Base-by-base conservation (phyloP, 345 rosid species). In the Euphorbia pulcherrima region DNA sequence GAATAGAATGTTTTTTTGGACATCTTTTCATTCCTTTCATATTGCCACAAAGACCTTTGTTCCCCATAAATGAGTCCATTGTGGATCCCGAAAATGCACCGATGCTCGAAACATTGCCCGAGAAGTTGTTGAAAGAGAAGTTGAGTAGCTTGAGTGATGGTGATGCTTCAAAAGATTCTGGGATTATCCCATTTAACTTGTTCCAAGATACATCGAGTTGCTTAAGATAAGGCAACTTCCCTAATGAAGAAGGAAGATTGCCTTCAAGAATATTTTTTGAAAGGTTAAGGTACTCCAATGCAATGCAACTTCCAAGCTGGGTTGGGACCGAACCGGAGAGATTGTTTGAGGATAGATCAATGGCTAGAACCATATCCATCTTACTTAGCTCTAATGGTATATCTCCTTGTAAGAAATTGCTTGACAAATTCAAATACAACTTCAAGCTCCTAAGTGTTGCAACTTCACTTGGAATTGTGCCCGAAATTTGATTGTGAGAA, bases 311-410 rank as follows among this genome's bases (percentile, higher is more conserved):
- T 70, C 86, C 92, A 18, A 93, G 83, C 70, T 90, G 96, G 10
- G 88, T 64, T 0, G 92, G 97, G 28, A 93, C 82, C 13, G 83
- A 66, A 50, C 95, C 81, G 0, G 95, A 90, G 64, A 90, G 83
- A 65, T 83, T 71, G 80, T 93, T 93, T 13, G 80, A 85, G 52
- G 99, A 90, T 12, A 93, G 70, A 83, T 93, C 99, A 70, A 93
- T 75, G 26, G 91, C 87, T 23, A 93, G 79, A 63, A 90, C 96
- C 99, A 90, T 93, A 79, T 90, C 96, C 97, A 93, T 93, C 76
- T 89, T 93, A 72, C 92, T 86, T 65, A 89, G 85, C 87, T 89
- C 96, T 57, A 83, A 30, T 18, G 99, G 97, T 24, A 90, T 74
- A 2, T 65, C 67, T 6, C 99, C 99, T 0, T 75, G 78, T 46